Evolutionary conservation across 225 moss, liverwort and hornwort genomes (phyloP), one percentile per base, ranked within the genome.

Genomic region (Sphagnum contortum): DNA sequence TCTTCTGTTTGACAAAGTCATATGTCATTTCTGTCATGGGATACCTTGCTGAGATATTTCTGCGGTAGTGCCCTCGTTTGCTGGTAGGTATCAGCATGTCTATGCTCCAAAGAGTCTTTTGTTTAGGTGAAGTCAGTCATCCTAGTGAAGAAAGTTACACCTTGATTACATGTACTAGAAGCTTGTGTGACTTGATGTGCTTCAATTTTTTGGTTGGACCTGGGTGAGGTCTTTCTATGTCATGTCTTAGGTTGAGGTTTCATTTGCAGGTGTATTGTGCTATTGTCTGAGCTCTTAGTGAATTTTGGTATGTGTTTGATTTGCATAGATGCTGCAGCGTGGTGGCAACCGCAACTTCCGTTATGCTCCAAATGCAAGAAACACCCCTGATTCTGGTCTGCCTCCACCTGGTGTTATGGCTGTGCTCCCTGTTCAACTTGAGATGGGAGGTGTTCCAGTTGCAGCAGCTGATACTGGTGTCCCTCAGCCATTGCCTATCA

Each of bases 331-430:
- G 95, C 78, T 92, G 50, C 92, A 88, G 51, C 86, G 95, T 52
- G 94, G 91, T 57, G 94, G 92, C 3, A 92, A 90, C 62, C 95
- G 95, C 9, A 84, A 80, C 57, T 88, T 80, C 68, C 92, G 95
- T 54, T 95, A 90, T 65, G 90, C 90, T 3, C 84, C 92, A 0
- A 92, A 88, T 62, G 92, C 95, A 2, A 74, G 94, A 76, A 95
- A 91, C 72, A 89, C 91, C 4, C 91, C 94, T 8, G 94, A 95
- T 64, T 82, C 81, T 2, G 45, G 82, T 4, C 87, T 73, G 7
- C 92, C 91, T 56, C 92, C 95, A 49, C 94, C 89, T 74, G 91
- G 88, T 45, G 75, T 90, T 0, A 95, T 95, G 95, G 74, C 91
- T 55, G 91, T 94, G 94, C 84, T 94, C 6, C 94, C 91, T 65